Evolutionary conservation across 495 filamentous ascomycete species (phyloP).

Genomic region (Annulohypoxylon bovei): DNA sequence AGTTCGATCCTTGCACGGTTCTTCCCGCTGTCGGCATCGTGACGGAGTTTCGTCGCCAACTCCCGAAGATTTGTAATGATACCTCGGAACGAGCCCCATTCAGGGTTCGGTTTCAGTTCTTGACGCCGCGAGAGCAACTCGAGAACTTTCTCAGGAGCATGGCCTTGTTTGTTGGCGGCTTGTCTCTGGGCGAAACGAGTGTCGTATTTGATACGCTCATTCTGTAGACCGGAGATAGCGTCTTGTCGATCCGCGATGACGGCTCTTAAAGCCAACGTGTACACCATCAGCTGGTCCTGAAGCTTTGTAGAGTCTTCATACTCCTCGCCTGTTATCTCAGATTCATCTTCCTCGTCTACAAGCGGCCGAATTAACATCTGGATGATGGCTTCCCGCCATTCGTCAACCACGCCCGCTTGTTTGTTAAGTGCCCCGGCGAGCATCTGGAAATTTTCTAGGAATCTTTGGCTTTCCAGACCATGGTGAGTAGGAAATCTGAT

Average conservation of each 20-base stretch:
- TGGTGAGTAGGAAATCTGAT: constrained; percentile 42
- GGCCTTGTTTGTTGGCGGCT: constrained; percentile 71
- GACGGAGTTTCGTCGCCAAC: constrained; percentile 68
- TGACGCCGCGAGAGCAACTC: constrained; percentile 67
- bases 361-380: constrained; percentile 76
- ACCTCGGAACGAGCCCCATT: constrained; percentile 67
- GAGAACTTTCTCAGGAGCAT: constrained; percentile 74
- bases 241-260: constrained; percentile 82
- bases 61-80: constrained; percentile 74
- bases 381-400: constrained; percentile 77
- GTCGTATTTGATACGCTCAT: constrained; percentile 83
- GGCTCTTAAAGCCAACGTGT: constrained; percentile 78
- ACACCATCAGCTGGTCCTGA: constrained; percentile 85
- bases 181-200: constrained; percentile 64
- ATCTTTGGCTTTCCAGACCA: constrained; percentile 50
- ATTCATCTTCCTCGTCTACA: constrained; percentile 80
- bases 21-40: constrained; percentile 67
- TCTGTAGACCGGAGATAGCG: constrained; percentile 76
- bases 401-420: constrained; percentile 72
- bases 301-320: constrained; percentile 86
- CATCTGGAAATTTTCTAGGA: constrained; percentile 44
- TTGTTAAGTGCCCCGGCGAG: constrained; percentile 68
- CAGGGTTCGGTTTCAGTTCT: constrained; percentile 63
- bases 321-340: constrained; percentile 84
- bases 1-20: constrained; percentile 71